Evolutionary conservation across 345 rosid species (phyloP), one percentile per base, ranked within the genome.

Genomic region (Syzygium aqueum): DNA sequence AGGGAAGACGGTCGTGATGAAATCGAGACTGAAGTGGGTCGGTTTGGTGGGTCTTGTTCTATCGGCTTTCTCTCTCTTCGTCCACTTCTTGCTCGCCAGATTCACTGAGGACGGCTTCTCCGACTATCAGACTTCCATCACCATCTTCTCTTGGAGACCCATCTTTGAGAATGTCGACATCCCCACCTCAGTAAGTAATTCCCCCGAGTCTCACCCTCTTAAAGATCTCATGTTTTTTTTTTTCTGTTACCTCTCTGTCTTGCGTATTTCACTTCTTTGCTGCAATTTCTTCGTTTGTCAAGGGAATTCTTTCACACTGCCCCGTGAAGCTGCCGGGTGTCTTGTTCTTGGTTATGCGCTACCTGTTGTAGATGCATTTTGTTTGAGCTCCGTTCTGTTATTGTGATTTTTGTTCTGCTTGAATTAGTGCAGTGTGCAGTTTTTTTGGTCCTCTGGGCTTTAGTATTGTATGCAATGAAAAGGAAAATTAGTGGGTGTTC

Each of bases 81-180:
- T 95, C 7, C 99, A 96, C 87, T 94, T 97, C 86, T 91, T 95
- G 87, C 98, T 97, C 30, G 96, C 99, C 46, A 95, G 97, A 91
- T 95, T 95, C 91, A 95, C 97, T 2, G 92, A 94, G 51, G 92
- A 90, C 30, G 96, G 95, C 88, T 85, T 92, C 92, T 90, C 96
- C 1, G 98, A 96, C n/a, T 96, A 93, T 93, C 96, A 95, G 19
- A 91, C 98, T 78, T 97, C 99, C 27, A 87, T 96, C 88, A 95
- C 98, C 77, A 93, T 97, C 92, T 97, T 97, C 89, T 95, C 99
- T 73, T 97, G 99, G 99, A 91, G 98, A 90, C 99, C 99, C 86
- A 89, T 96, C 90, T 95, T 95, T 87, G 98, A 96, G 57, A 90
- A 90, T 89, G 84, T 93, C 51, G 94, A 93, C 88, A 86, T 93